These are phyloP conservation scores for Arachis hypogaea DNA, from an alignment of 306 rosid genomes.

Conservation along the genomic window DNA sequence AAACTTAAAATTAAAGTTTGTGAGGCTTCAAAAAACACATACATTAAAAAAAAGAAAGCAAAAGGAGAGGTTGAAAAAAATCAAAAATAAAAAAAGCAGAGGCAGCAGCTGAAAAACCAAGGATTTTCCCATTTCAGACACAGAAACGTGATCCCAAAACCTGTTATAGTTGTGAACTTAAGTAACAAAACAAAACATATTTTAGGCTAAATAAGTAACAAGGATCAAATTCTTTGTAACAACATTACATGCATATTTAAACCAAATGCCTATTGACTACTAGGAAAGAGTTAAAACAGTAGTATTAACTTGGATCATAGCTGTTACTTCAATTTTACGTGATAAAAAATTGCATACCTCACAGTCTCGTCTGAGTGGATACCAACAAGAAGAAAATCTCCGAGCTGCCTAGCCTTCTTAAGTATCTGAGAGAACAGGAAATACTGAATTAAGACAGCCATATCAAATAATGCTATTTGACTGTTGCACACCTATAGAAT, in stretches of 20 bases:
- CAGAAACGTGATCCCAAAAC: too few relatives aligned
- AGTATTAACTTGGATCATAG: not conserved
- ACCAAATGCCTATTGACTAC: too few relatives aligned
- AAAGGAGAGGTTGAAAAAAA: not conserved
- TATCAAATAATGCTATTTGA: slow-evolving; percentile 13
- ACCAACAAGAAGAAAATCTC: slow-evolving; percentile 95
- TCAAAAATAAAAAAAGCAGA: too few relatives aligned
- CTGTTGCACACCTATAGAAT: slow-evolving; percentile 12
- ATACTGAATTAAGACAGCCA: slow-evolving; percentile 30
- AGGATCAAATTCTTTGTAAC: too few relatives aligned
- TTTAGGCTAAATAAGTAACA: too few relatives aligned
- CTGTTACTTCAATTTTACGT: slow-evolving; percentile 18
- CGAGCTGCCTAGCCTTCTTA: slow-evolving; percentile 88
- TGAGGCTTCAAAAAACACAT: not conserved
- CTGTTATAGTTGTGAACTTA: too few relatives aligned
- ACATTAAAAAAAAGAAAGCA: not conserved
- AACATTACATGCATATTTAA: too few relatives aligned
- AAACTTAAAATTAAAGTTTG: not conserved
- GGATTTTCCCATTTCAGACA: too few relatives aligned
- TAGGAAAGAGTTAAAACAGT: too few relatives aligned
- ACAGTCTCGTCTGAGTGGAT: slow-evolving; percentile 79
- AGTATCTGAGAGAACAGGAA: slow-evolving; percentile 61
- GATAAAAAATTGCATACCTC: slow-evolving; percentile 56
- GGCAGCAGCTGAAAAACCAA: too few relatives aligned
- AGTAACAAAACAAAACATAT: too few relatives aligned